A percentile compares a stretch with the other conserved stretches of the same genome.
Conservation (phyloP, 1,139 yeast genomes). For the Blastobotrys persicus region DNA sequence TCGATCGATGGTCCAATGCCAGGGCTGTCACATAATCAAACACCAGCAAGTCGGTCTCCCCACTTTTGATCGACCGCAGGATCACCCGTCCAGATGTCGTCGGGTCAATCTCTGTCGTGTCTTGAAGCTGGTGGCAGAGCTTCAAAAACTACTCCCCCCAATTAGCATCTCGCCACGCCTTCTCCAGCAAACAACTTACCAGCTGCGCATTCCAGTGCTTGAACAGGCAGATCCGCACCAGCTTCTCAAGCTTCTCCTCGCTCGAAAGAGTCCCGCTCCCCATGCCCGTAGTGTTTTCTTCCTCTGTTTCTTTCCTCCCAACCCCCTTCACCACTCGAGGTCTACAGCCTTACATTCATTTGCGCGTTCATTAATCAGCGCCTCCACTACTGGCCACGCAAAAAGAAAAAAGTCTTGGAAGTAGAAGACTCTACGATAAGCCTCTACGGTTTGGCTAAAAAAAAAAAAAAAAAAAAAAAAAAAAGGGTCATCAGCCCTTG, state of each 20-base stretch:
- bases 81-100: conserved; percentile 7
- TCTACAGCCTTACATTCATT: no score
- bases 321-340: background rate
- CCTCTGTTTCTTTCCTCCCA: background rate
- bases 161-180: background rate
- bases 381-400: no score
- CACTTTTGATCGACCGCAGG: conserved; percentile 11
- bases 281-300: background rate
- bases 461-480: background rate
- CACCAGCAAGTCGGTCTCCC: conserved; percentile 31
- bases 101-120: conserved; percentile 20
- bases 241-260: conserved; percentile 24
- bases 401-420: no score
- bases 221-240: conserved; percentile 23
- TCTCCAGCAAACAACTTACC: conserved; percentile 13
- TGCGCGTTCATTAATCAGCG: no score
- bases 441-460: background rate
- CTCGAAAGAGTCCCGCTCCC: background rate
- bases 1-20: conserved; percentile 31
- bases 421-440: no score
- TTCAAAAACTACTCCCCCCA: conserved; percentile 25
- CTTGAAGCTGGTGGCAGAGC: conserved; percentile 35
- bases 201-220: conserved; percentile 25
- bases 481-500: background rate
- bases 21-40: conserved; percentile 34